A percentile compares a stretch with the other conserved stretches of the same genome.
Conservation (phyloP, 129 eudicot genomes). For the Flaveria ramosissima region DNA sequence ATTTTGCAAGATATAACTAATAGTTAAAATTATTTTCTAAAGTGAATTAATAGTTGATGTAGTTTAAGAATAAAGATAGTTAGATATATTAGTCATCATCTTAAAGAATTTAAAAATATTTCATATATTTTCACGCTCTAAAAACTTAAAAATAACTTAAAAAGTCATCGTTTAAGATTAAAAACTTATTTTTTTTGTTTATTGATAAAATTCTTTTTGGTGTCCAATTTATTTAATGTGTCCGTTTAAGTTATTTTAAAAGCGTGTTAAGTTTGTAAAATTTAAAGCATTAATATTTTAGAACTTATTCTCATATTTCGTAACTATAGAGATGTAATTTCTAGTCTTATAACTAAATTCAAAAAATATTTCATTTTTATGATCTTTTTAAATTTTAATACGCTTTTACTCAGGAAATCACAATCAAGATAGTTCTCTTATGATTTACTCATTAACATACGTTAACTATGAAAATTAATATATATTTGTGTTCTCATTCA, state of each 20-base stretch:
- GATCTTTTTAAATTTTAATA: not conserved
- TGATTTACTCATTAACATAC: not conserved
- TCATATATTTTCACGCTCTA: too few relatives aligned
- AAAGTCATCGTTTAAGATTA: too few relatives aligned
- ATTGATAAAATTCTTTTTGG: not conserved
- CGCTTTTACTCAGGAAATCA: not conserved
- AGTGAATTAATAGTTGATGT: too few relatives aligned
- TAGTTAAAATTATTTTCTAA: too few relatives aligned
- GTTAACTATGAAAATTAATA: not conserved
- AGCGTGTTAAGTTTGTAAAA: not conserved
- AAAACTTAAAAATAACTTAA: too few relatives aligned
- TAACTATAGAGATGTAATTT: too few relatives aligned
- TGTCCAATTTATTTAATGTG: not conserved
- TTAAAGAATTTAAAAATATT: too few relatives aligned
- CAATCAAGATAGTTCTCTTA: not conserved
- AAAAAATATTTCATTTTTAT: not conserved
- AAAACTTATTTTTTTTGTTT: too few relatives aligned
- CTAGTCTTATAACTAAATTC: not conserved
- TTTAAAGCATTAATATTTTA: not conserved
- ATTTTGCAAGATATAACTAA: too few relatives aligned
- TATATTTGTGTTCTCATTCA: constrained; percentile 13
- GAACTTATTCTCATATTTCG: not conserved
- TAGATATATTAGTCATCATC: too few relatives aligned
- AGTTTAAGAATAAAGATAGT: too few relatives aligned
- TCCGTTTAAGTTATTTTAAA: not conserved